Conservation (phyloP, 257 asterid genomes). For the Scutellaria baicalensis region DNA sequence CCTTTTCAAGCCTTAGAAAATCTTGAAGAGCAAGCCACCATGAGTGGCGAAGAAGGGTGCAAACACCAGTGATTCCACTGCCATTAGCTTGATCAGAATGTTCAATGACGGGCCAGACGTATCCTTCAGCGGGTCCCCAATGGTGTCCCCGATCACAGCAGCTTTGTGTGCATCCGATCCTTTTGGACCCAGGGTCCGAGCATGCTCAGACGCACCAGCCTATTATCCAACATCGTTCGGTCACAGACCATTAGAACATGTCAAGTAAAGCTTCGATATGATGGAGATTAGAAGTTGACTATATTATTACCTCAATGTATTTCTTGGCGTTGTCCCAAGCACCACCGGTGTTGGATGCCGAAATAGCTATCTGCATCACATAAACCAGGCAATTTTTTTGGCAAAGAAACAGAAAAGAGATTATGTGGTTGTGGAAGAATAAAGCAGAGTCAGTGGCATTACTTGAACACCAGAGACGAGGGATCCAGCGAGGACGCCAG, state of each 20-base stretch:
- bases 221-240: not conserved
- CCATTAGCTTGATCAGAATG: slow-evolving; percentile 57
- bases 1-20: slow-evolving; percentile 13
- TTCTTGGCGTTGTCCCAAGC: slow-evolving; percentile 48
- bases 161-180: slow-evolving; percentile 62
- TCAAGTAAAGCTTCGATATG: not conserved
- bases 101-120: slow-evolving; percentile 57
- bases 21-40: slow-evolving; percentile 55
- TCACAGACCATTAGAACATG: not conserved
- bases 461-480: slow-evolving; percentile 54
- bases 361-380: slow-evolving; percentile 33
- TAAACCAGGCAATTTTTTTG: too few species aligned
- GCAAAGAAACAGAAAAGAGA: too few species aligned
- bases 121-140: slow-evolving; percentile 59
- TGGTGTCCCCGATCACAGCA: slow-evolving; percentile 57
- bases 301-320: slow-evolving; percentile 31
- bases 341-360: slow-evolving; percentile 44
- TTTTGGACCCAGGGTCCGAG: slow-evolving; percentile 42
- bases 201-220: slow-evolving; percentile 61
- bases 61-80: slow-evolving; percentile 53
- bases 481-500: slow-evolving; percentile 53
- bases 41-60: slow-evolving; percentile 66
- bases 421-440: not conserved
- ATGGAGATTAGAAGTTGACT: not conserved
- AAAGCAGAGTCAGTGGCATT: not conserved